Base-by-base conservation (phyloP, 2,329 filamentous ascomycete species). In the Sarocladiaceae sp. region DNA sequence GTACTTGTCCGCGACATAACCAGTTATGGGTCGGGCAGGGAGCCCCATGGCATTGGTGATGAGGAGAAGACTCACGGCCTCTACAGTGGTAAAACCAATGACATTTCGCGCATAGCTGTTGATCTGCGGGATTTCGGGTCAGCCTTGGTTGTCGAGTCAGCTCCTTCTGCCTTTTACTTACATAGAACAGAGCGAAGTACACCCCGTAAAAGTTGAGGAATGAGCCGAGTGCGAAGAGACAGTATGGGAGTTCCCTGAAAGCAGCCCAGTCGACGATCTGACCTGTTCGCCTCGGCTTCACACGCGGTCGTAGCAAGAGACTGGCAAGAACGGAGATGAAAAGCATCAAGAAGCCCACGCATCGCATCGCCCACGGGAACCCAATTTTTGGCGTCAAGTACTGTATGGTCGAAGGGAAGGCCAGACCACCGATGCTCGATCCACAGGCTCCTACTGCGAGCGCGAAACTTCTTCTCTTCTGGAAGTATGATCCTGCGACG, bases 351-450 rank as follows among this genome's bases (percentile, higher is more conserved):
- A 90, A 86, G 0, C 77, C 86, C 1, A 88, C 71, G 10, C 82
- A 76, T 7, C 87, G 72, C 3, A 84, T 82, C 0, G 83, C 76
- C 82, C 84, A 86, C 0, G 72, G 68, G 57, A 87, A 87, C 1
- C 83, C 83, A 26, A 86, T 71, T 15, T 68, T 62, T 0, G 79
- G 78, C 6, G 82, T 71, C 17, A 87, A 67, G 47, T 78, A 74
- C 58, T 82, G 74, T 59, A 87, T 78, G 15, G 74, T 71, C 11
- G 78, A 71, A 0, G 82, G 79, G 56, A 81, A 84, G 10, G 82
- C 64, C 11, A 83, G 64, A 26, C 79, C 77, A 3, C 80, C 79
- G 7, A 82, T 68, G 3, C 76, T 78, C 28, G 76, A 80, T 2
- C 84, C 84, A 4, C 75, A 77, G 2, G 82, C 80, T 2, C 80